Percentiles rank a stretch among this genome's conserved stretches.
phyloP scores from a whole-genome alignment of 78 protist genomes.

The Cavenderia fasciculata region DNA sequence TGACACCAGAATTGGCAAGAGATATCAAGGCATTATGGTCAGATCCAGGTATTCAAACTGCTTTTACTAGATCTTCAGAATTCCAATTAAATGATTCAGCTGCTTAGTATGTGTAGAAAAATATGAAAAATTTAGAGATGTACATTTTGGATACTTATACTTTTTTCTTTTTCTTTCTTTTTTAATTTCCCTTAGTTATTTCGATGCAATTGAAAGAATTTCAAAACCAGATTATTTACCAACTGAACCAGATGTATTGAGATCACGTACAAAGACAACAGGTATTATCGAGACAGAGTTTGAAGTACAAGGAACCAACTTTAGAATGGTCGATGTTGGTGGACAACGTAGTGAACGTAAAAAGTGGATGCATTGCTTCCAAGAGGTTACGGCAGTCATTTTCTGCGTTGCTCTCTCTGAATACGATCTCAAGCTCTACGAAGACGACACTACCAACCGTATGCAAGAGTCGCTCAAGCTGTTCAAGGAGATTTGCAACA shows the following conservation, averaged over 20 bases:
- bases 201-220: slow-evolving; percentile 81
- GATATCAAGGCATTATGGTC: slow-evolving; percentile 90
- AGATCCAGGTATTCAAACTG: slow-evolving; percentile 83
- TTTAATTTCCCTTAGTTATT: slow-evolving; percentile 72
- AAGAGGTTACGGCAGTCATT: slow-evolving; percentile 95
- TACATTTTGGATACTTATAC: not conserved
- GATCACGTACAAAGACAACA: slow-evolving; percentile 93
- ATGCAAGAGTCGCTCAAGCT: slow-evolving; percentile 94
- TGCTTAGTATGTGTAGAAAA: slow-evolving; percentile 74
- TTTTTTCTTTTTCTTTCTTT: not conserved
- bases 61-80: slow-evolving; percentile 83
- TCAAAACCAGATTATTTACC: slow-evolving; percentile 90
- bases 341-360: slow-evolving; percentile 96
- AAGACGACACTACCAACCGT: slow-evolving; percentile 92
- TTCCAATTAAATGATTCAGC: slow-evolving; percentile 94
- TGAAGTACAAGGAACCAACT: slow-evolving; percentile 28
- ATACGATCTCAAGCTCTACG: slow-evolving; percentile 90
- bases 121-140: not conserved
- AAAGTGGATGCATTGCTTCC: slow-evolving; percentile 98
- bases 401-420: slow-evolving; percentile 92
- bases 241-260: slow-evolving; percentile 92
- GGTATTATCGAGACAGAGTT: slow-evolving; percentile 94
- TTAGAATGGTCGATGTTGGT: slow-evolving; percentile 95
- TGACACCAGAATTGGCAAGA: slow-evolving; percentile 64
- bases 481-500: slow-evolving; percentile 94